These are phyloP conservation scores for Citeromyces hawaiiensis DNA, from an alignment of 1,139 yeast species.

Conservation along the genomic window DNA sequence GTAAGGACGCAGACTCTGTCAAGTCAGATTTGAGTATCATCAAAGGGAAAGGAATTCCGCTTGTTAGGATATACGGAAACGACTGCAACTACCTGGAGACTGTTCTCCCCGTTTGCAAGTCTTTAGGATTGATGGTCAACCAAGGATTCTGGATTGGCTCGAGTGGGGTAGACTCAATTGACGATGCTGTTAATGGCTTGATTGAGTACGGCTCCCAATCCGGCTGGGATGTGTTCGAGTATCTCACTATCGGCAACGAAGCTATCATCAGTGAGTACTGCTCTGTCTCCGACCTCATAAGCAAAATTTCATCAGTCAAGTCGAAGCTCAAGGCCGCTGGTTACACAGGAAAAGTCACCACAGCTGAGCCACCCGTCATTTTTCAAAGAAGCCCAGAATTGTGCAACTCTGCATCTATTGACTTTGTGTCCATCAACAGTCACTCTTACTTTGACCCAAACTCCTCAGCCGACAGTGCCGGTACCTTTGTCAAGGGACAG, in stretches of 20 bases:
- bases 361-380: slow-evolving; percentile 81
- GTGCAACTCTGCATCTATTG: slow-evolving; percentile 56
- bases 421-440: slow-evolving; percentile 74
- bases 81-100: slow-evolving; percentile 65
- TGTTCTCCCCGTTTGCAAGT: slow-evolving; percentile 47
- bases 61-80: slow-evolving; percentile 70
- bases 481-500: slow-evolving; percentile 58
- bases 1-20: slow-evolving; percentile 48
- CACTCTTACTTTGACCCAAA: slow-evolving; percentile 71
- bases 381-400: slow-evolving; percentile 49
- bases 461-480: slow-evolving; percentile 54
- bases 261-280: slow-evolving; percentile 55
- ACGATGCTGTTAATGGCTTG: slow-evolving; percentile 38
- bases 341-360: slow-evolving; percentile 62
- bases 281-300: slow-evolving; percentile 41
- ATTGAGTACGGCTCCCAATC: slow-evolving; percentile 35
- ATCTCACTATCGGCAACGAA: slow-evolving; percentile 77
- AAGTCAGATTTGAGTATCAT: slow-evolving; percentile 46
- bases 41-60: slow-evolving; percentile 42
- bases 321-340: slow-evolving; percentile 49
- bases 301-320: slow-evolving; percentile 54
- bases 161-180: slow-evolving; percentile 58
- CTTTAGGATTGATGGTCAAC: slow-evolving; percentile 57
- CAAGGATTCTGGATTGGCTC: slow-evolving; percentile 77
- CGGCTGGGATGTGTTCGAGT: slow-evolving; percentile 61